Percentiles rank a stretch among this genome's conserved stretches.
These are phyloP conservation scores for Nicotiana attenuata DNA, from an alignment of 257 asterid species.

Conservation along the genomic window DNA sequence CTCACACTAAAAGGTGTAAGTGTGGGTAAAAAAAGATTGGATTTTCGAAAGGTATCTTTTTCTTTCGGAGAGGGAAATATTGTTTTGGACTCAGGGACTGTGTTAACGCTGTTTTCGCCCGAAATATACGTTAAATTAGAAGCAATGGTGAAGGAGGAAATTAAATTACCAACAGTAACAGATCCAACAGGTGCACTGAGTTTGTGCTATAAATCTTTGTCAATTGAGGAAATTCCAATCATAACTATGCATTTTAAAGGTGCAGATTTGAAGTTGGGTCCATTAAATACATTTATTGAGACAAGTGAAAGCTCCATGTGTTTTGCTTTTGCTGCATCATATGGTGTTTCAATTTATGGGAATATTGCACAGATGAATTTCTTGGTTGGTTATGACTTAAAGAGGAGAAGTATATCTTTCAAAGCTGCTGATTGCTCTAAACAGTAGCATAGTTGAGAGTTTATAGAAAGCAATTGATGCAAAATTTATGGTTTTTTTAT, in stretches of 20 bases:
- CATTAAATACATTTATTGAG: constrained; percentile 26
- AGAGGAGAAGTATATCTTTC: constrained; percentile 6
- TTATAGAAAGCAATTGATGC: no score
- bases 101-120: constrained; percentile 34
- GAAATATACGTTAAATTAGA: constrained; percentile 18
- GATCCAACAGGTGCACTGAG: constrained; percentile 29
- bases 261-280: constrained; percentile 45
- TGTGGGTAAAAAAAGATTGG: constrained; percentile 28
- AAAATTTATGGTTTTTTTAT: background rate
- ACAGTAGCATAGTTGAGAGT: background rate
- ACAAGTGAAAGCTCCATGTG: constrained; percentile 25
- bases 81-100: constrained; percentile 58
- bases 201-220: constrained; percentile 31
- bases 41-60: background rate
- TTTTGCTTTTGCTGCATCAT: constrained; percentile 31
- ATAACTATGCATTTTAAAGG: constrained; percentile 53
- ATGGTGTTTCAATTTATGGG: constrained; percentile 26
- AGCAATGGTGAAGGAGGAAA: constrained; percentile 9
- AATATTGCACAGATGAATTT: constrained; percentile 27
- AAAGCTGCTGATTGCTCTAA: constrained; percentile 15
- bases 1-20: constrained; percentile 51
- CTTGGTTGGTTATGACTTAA: constrained; percentile 21
- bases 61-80: constrained; percentile 32
- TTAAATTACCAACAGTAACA: background rate
- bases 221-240: constrained; percentile 17